Conservation (phyloP, 768 basidiomycete species). For the Leccinum fibrillosum region DNA sequence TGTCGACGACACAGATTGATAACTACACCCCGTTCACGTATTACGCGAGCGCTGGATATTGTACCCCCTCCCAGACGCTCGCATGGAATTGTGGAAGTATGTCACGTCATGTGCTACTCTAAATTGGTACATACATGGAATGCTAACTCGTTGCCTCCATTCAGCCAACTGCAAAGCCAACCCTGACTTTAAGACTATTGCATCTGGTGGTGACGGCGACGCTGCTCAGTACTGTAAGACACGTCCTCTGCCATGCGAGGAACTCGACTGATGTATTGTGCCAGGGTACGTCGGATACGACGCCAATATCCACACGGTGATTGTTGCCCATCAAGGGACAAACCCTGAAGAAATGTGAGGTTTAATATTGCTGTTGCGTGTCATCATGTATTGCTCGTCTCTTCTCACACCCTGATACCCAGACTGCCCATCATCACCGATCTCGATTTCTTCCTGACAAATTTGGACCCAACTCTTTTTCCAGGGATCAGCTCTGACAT, state of each 20-base stretch:
- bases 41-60: conserved; percentile 53
- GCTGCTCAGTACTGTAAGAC: conserved; percentile 41
- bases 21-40: conserved; percentile 46
- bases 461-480: conserved; percentile 42
- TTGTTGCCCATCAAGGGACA: conserved; percentile 18
- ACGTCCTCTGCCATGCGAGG: background rate
- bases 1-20: conserved; percentile 43
- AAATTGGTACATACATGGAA: background rate
- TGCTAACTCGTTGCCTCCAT: background rate
- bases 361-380: too few relatives aligned
- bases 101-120: conserved; percentile 11
- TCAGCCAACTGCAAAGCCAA: conserved; percentile 34
- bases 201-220: conserved; percentile 46
- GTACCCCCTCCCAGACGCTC: conserved; percentile 38
- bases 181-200: conserved; percentile 43
- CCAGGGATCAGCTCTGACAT: conserved; percentile 44
- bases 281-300: conserved; percentile 56
- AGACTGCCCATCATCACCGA: conserved; percentile 43
- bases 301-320: conserved; percentile 34
- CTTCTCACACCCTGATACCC: background rate
- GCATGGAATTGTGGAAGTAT: conserved; percentile 56
- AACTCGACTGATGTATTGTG: background rate
- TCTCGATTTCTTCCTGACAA: conserved; percentile 32
- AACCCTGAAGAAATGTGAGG: too few relatives aligned
- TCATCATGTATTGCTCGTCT: background rate